phyloP scores from a whole-genome alignment of 805 yeast species.

The Candida verbasci region DNA sequence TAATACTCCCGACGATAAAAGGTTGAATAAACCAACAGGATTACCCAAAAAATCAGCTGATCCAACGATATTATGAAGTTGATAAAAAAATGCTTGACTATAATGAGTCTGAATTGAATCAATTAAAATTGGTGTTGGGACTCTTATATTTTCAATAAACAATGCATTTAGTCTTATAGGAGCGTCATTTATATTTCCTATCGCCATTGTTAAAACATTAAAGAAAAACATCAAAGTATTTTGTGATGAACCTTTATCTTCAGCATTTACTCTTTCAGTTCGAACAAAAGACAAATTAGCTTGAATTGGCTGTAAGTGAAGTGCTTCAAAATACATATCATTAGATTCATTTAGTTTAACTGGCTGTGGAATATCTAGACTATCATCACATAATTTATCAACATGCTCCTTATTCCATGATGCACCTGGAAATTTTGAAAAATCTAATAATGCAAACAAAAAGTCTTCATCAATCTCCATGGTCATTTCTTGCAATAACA shows the following conservation, averaged over 20 bases:
- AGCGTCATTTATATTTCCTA: constrained; percentile 96
- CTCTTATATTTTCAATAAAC: constrained; percentile 82
- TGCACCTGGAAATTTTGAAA: constrained; percentile 77
- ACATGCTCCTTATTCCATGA: constrained; percentile 52
- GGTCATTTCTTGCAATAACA: constrained; percentile 84
- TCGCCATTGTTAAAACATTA: constrained; percentile 90
- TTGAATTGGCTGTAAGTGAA: constrained; percentile 89
- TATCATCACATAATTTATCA: constrained; percentile 58
- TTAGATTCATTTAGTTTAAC: constrained; percentile 47
- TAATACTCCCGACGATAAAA: constrained; percentile 89
- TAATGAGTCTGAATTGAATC: constrained; percentile 79
- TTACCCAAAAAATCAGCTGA: constrained; percentile 96
- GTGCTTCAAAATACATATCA: constrained; percentile 87
- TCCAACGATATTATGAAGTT: constrained; percentile 87
- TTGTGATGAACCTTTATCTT: constrained; percentile 54
- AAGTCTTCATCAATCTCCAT: constrained; percentile 94
- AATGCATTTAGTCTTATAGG: constrained; percentile 87
- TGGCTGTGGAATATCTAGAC: constrained; percentile 69
- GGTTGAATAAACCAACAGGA: constrained; percentile 94
- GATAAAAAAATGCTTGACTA: constrained; percentile 87
- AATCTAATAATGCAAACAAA: constrained; percentile 74
- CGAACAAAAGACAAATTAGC: constrained; percentile 87
- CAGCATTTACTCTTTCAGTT: constrained; percentile 71
- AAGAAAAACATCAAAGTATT: constrained; percentile 71
- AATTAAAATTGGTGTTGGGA: constrained; percentile 69